Evolutionary conservation across 257 asterid species (phyloP), one percentile per base, ranked within the genome.

Genomic region (Rehmannia glutinosa): DNA sequence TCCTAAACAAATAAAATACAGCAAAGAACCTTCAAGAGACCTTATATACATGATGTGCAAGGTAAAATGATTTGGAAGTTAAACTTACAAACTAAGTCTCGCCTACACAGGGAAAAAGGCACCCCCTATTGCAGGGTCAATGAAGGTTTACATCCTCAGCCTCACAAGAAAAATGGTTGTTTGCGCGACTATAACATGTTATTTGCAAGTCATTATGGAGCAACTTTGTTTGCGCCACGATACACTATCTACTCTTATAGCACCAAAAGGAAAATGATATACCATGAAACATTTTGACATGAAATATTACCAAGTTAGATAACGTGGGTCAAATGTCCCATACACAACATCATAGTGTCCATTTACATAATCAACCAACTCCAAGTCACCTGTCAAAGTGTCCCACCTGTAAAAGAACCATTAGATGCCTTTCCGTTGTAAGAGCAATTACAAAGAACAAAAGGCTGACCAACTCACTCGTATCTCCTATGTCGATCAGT

Each of bases 261-360:
- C 71, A 47, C 42, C 69, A 42, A 10, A 68, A 58, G 7, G 20
- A 45, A 73, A 68, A 60, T 58, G 35, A 42, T 38, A 30, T 49
- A 54, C n/a, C 64, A 52, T 52, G 62, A 70, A 62, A 46, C 11
- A 38, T 53, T 5, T 19, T 36, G 59, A 27, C 38, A 54, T 53
- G 57, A 65, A 7, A 53, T 68, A 84, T 65, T 80, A 94, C 98
- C 97, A 83, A 64, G 90, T 82, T 55, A 90, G 65, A 75, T 89
- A 78, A 57, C 88, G 84, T 45, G 96, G 90, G 73, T 89, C 95
- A 75, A 81, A 92, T 38, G 77, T 83, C 78, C 99, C 99, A 84
- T 88, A 91, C 19, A 94, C 86, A 66, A 94, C 95, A 77, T 94
- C 97, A 66, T 66, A 84, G 76, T 91, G 96, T 21, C 99, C 97